Percentiles rank a stretch among this genome's conserved stretches.
Conservation (phyloP, 345 rosid species). For the Lepidium africanum region DNA sequence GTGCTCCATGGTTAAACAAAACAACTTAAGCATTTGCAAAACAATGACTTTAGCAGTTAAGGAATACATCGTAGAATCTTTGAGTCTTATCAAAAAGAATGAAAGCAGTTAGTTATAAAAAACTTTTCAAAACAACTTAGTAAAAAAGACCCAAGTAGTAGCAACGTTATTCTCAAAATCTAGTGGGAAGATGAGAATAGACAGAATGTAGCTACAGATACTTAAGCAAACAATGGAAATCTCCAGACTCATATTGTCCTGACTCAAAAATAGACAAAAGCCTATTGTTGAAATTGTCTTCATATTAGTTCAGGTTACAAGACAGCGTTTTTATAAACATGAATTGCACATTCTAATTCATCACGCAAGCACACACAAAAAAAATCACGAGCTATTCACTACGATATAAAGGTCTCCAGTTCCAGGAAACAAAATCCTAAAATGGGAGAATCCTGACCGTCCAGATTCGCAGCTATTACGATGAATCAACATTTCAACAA, state of each 20-base stretch:
- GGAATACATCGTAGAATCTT: background rate
- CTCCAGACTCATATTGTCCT: background rate
- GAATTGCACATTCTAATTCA: background rate
- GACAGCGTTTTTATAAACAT: background rate
- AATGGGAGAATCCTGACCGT: background rate
- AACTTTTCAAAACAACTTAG: background rate
- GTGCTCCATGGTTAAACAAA: background rate
- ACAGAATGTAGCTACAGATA: background rate
- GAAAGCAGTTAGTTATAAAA: background rate
- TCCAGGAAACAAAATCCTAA: background rate
- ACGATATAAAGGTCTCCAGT: background rate
- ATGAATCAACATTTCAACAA: background rate
- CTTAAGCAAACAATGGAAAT: background rate
- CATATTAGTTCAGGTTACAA: background rate
- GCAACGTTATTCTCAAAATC: background rate
- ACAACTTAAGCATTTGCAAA: slow-evolving; percentile 3
- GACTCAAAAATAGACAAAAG: background rate
- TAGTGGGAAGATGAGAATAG: background rate
- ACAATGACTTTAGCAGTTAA: background rate
- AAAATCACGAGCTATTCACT: background rate
- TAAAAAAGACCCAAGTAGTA: background rate
- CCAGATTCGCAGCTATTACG: background rate
- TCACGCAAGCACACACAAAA: background rate
- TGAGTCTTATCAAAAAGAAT: background rate
- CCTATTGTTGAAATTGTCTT: background rate